These are phyloP conservation scores for Arthrobotrys megalospora DNA, from an alignment of 2,329 filamentous ascomycete genomes.

Conservation along the genomic window DNA sequence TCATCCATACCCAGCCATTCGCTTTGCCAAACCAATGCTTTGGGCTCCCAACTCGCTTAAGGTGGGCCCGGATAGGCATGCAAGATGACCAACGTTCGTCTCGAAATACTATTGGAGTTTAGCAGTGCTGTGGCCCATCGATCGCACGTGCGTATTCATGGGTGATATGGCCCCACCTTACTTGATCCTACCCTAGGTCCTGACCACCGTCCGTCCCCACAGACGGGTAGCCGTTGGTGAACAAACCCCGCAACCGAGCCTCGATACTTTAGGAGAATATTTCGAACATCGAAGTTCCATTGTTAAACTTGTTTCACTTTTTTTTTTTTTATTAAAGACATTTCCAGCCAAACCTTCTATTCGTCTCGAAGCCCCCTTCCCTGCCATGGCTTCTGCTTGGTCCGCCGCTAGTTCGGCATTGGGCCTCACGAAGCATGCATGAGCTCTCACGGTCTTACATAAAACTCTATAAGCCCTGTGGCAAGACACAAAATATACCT, in stretches of 20 bases:
- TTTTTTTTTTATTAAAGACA: not conserved
- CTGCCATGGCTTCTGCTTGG: not conserved
- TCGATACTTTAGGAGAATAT: slow-evolving; percentile 14
- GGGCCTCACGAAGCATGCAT: not conserved
- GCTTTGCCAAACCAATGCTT: not conserved
- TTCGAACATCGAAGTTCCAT: not conserved
- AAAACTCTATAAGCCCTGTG: slow-evolving; percentile 3
- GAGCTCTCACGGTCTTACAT: slow-evolving; percentile 7
- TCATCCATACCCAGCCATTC: not conserved
- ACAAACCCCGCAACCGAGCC: slow-evolving; percentile 18
- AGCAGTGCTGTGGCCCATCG: not conserved
- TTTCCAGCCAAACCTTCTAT: not conserved
- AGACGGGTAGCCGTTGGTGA: slow-evolving; percentile 7
- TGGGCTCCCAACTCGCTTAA: slow-evolving; percentile 16
- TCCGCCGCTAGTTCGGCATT: not conserved
- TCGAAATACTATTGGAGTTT: slow-evolving; percentile 9
- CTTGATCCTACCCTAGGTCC: not conserved
- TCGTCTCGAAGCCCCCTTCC: not conserved
- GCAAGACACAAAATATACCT: not conserved
- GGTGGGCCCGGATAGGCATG: not conserved
- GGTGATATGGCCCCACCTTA: not conserved
- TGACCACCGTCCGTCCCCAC: slow-evolving; percentile 4
- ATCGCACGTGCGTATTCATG: slow-evolving; percentile 11
- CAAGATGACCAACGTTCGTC: not conserved
- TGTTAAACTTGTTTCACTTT: not conserved